phyloP scores from a whole-genome alignment of 2,329 filamentous ascomycete species.

The Claviceps citrina region DNA sequence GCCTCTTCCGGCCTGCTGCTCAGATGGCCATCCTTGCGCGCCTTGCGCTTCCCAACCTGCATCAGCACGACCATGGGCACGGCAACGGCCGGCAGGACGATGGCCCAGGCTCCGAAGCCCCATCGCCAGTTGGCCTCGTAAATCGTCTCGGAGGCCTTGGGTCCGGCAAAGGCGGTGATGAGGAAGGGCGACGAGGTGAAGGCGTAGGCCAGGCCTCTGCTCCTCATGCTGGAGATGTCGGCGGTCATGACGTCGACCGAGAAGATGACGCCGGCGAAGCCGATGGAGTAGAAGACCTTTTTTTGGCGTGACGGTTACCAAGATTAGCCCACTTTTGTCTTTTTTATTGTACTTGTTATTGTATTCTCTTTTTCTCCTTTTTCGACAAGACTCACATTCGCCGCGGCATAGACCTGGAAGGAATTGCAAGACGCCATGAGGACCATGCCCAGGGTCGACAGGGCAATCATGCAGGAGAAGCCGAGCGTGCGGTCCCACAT shows the following conservation, averaged over 20 bases:
- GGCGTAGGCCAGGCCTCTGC: slow-evolving; percentile 23
- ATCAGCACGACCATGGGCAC: slow-evolving; percentile 39
- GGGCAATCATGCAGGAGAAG: slow-evolving; percentile 35
- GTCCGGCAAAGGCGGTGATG: slow-evolving; percentile 29
- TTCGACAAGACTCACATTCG: slow-evolving; percentile 26
- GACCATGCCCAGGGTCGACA: slow-evolving; percentile 34
- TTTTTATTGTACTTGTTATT: no score
- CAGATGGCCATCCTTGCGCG: slow-evolving; percentile 27
- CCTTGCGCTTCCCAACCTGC: slow-evolving; percentile 38
- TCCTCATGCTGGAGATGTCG: slow-evolving; percentile 35
- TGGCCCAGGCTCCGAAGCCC: slow-evolving; percentile 43
- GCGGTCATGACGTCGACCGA: slow-evolving; percentile 49
- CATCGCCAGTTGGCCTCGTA: slow-evolving; percentile 20
- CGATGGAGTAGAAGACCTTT: slow-evolving; percentile 48
- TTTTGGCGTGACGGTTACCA: no score
- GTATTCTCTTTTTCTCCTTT: no score
- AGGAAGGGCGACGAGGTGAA: slow-evolving; percentile 28
- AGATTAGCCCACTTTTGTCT: no score
- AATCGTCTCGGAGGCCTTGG: slow-evolving; percentile 18
- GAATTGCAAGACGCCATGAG: slow-evolving; percentile 43
- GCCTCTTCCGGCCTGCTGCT: neutral
- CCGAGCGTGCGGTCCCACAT: slow-evolving; percentile 48
- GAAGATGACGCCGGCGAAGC: slow-evolving; percentile 44
- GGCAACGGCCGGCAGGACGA: slow-evolving; percentile 39
- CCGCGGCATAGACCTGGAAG: slow-evolving; percentile 32